Evolutionary conservation across 306 rosid genomes (phyloP).

Genomic region (Glycine soja): DNA sequence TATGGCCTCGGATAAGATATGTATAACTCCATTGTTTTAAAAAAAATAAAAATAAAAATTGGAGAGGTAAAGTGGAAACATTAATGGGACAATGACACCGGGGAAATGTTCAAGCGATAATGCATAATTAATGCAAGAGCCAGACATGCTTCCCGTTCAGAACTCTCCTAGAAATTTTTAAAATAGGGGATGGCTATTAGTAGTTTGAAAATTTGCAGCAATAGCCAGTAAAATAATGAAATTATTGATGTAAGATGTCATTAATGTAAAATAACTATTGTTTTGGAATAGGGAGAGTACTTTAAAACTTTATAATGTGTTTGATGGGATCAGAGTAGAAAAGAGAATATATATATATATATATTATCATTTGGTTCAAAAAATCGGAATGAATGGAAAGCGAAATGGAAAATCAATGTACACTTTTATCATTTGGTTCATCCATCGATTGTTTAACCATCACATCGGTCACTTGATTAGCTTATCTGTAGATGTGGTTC

Average conservation of each 20-base stretch:
- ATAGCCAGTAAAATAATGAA: neutral
- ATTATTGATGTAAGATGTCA: neutral
- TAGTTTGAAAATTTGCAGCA: neutral
- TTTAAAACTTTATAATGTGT: too few relatives aligned
- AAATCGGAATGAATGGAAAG: too few relatives aligned
- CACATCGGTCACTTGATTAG: too few relatives aligned
- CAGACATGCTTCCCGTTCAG: conserved; percentile 55
- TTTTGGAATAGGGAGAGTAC: too few relatives aligned
- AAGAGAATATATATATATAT: too few relatives aligned
- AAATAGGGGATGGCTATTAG: neutral
- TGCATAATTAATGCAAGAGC: conserved; percentile 58
- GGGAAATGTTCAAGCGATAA: conserved; percentile 44
- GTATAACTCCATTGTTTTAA: conserved; percentile 21
- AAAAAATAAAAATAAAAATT: neutral
- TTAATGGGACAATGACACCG: conserved; percentile 55
- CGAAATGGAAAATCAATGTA: too few relatives aligned
- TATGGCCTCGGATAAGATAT: conserved; percentile 4
- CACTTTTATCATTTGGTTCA: too few relatives aligned
- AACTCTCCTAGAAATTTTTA: conserved; percentile 10
- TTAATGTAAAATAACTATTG: neutral
- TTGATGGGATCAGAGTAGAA: too few relatives aligned
- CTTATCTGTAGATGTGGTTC: too few relatives aligned
- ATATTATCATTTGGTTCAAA: too few relatives aligned
- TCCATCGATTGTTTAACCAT: too few relatives aligned
- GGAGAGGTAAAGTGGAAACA: conserved; percentile 31